Evolutionary conservation across 768 basidiomycete genomes (phyloP).

Genomic region (Podaxis rugospora): DNA sequence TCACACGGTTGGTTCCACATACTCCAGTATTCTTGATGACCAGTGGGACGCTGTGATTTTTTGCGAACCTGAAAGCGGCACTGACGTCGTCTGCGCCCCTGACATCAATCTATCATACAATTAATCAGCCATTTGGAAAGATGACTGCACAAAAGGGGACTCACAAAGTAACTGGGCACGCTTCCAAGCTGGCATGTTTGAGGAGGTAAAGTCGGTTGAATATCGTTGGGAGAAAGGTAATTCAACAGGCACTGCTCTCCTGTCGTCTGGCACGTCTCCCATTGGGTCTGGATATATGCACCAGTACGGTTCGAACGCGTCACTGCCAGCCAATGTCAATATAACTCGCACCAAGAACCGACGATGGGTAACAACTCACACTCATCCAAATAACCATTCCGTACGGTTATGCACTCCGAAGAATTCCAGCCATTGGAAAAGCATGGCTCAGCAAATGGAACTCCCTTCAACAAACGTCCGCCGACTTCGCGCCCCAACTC

Average conservation of each 20-base stretch:
- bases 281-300: conserved; percentile 33
- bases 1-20: conserved; percentile 13
- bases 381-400: conserved; percentile 16
- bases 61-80: conserved; percentile 41
- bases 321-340: conserved; percentile 1
- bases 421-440: conserved; percentile 15
- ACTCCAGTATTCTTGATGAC: conserved; percentile 52
- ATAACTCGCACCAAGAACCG: neutral
- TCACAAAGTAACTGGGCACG: conserved; percentile 32
- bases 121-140: conserved; percentile 9
- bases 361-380: conserved; percentile 6
- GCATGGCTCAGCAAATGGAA: conserved; percentile 20
- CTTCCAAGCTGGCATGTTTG: conserved; percentile 32
- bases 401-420: conserved; percentile 11
- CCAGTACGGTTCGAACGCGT: conserved; percentile 12
- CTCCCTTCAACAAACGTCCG: conserved; percentile 12
- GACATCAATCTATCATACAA: conserved; percentile 33
- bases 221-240: conserved; percentile 27
- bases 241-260: conserved; percentile 45
- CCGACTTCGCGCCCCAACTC: conserved; percentile 11
- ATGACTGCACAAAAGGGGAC: conserved; percentile 5
- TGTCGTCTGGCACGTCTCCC: conserved; percentile 51
- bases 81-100: conserved; percentile 32
- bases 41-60: conserved; percentile 32
- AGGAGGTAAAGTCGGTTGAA: conserved; percentile 19